Evolutionary conservation across 306 rosid genomes (phyloP).

Genomic region (Trifolium fragiferum): DNA sequence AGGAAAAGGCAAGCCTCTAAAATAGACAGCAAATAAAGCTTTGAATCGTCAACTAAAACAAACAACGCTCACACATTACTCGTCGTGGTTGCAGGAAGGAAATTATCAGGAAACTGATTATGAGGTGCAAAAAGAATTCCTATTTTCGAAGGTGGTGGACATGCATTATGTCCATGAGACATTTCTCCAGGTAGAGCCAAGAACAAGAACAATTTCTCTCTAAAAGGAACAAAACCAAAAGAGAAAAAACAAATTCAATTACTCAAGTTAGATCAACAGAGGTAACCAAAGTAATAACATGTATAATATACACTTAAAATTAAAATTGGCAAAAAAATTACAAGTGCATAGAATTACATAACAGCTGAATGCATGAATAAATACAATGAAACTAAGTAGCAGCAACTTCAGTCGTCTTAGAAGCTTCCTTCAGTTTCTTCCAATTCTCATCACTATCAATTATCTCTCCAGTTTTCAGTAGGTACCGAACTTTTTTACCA

Average conservation of each 20-base stretch:
- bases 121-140: too few relatives aligned
- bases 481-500: constrained; percentile 85
- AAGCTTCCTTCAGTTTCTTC: constrained; percentile 77
- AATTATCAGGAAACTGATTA: too few relatives aligned
- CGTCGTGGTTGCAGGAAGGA: too few relatives aligned
- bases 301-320: constrained; percentile 37
- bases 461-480: constrained; percentile 90
- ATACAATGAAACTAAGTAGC: constrained; percentile 52
- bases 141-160: constrained; percentile 26
- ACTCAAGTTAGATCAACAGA: constrained; percentile 33
- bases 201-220: too few relatives aligned
- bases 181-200: too few relatives aligned
- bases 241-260: constrained; percentile 32
- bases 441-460: constrained; percentile 73
- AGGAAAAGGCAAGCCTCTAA: too few relatives aligned
- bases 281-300: constrained; percentile 8
- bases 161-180: too few relatives aligned
- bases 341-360: constrained; percentile 47
- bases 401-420: constrained; percentile 68
- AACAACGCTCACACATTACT: too few relatives aligned
- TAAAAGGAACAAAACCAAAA: constrained; percentile 10
- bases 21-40: too few relatives aligned
- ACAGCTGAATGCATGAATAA: constrained; percentile 39
- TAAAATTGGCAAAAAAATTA: constrained; percentile 31
- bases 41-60: too few relatives aligned